Base-by-base conservation (phyloP, 331 rosid species). In the Erythrophleum ivorense region DNA sequence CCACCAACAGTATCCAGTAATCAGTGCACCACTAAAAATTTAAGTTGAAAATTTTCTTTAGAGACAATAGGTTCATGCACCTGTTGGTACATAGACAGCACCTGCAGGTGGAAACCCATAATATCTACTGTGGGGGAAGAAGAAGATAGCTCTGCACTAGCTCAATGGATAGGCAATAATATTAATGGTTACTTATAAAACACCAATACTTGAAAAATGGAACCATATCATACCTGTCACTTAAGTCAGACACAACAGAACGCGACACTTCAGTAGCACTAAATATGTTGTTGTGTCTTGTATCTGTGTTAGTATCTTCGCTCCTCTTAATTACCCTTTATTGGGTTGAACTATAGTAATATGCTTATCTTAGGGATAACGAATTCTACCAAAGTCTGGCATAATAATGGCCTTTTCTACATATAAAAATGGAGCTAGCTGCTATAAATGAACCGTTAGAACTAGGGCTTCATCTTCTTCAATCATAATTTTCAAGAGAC, bases 341-440 rank as follows among this genome's bases (percentile, higher is more conserved):
- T 84, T 90, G 41, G 62, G 80, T 70, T 77, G 79, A 81, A 46
- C 33, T 63, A 19, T 57, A 78, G 65, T 71, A 70, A 73, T 82
- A 83, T 79, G 57, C 80, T 84, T 83, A 63, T 63, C 75, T 67
- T 29, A 49, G 73, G 66, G 82, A 86, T 71, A 77, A 78, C 49
- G 53, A 87, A 80, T 83, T 29, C 38, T 84, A 84, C 69, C 80
- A 86, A 79, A 41, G 80, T 63, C 73, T 78, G 65, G 86, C 84
- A 84, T 83, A 84, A 86, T 75, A 54, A 54, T 69, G 79, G 62
- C 33, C 53, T 75, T 82, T 71, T 86, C 85, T 81, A 84, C 59
- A 77, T 67, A n/a, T 79, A 83, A 85, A 87, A 82, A 85, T 80
- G 80, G 81, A 91, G 73, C 88, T 84, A 85, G 71, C 64, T 84